Evolutionary conservation across 257 asterid species (phyloP), one percentile per base, ranked within the genome.

Genomic region (Ajuga chamaepitys): DNA sequence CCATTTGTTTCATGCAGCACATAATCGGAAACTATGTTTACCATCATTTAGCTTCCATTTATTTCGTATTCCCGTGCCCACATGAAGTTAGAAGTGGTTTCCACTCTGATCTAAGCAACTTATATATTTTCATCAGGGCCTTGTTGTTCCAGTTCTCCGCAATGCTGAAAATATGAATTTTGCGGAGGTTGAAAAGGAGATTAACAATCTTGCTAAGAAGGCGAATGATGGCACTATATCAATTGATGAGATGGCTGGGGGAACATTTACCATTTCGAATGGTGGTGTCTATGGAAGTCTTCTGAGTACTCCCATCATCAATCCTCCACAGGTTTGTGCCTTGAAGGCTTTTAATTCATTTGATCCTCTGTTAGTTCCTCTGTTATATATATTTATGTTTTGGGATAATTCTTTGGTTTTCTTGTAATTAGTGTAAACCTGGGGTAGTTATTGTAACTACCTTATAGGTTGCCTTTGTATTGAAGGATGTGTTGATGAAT

Each of bases 271-370:
- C 55, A 94, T 94, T 64, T 94, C 99, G 30, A 94, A 94, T 47
- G 99, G 99, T 47, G 99, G 99, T 52, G 96, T 94, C 46, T 94
- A 94, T 76, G 97, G 99, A 75, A 94, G 99, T 78, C 95, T 94
- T 71, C 64, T 88, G 68, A 94, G 99, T 75, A 94, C 96, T 63
- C 99, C 99, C 66, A 90, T 94, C 68, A 94, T 94, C 70, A 94
- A 94, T 65, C 99, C 99, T 66, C 99, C 99, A 28, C 99, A 94
- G 96, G 99, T 94, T 56, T 66, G 67, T 37, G 22, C 50, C 51
- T 14, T 67, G 4, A 41, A 48, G 66, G 16, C 70, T 3, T 60
- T 18, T 47, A 1, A 38, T 66, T 66, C 7, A 3, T 14, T 48
- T 10, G 12, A 35, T 13, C n/a, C 13, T 34, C 16, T 10, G 48